Conservation (phyloP, 2,329 filamentous ascomycete genomes). For the Cercospora canescens region DNA sequence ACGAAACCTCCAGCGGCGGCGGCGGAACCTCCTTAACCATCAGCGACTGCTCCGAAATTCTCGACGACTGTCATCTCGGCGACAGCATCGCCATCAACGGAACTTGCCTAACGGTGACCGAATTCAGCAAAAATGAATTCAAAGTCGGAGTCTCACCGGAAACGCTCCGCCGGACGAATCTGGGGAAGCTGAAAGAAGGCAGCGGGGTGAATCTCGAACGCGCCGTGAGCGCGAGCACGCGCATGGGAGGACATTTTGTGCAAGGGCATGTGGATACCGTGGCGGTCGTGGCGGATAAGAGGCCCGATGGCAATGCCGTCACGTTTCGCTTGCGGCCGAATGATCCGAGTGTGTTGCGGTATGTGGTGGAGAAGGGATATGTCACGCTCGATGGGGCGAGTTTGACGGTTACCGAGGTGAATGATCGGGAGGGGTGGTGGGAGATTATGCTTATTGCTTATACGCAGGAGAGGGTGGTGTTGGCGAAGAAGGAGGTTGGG, state of each 20-base stretch:
- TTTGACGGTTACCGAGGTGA: constrained; percentile 83
- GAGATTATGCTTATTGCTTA: constrained; percentile 98
- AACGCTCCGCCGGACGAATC: constrained; percentile 91
- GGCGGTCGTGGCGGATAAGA: constrained; percentile 70
- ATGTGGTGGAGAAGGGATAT: constrained; percentile 95
- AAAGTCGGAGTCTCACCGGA: constrained; percentile 93
- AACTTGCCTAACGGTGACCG: constrained; percentile 91
- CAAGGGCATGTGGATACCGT: constrained; percentile 96
- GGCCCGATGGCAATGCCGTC: constrained; percentile 83
- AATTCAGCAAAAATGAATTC: constrained; percentile 65
- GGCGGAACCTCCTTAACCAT: constrained; percentile 92
- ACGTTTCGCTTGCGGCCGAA: constrained; percentile 80
- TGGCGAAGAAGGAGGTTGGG: constrained; percentile 73
- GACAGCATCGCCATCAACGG: constrained; percentile 97
- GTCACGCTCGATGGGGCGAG: constrained; percentile 93
- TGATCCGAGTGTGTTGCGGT: constrained; percentile 69
- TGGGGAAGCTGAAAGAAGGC: constrained; percentile 68
- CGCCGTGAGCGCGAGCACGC: constrained; percentile 83
- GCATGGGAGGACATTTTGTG: constrained; percentile 98
- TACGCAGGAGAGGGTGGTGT: constrained; percentile 88
- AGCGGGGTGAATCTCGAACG: constrained; percentile 89
- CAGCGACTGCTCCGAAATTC: constrained; percentile 69
- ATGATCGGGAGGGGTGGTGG: constrained; percentile 82
- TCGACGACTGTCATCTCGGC: constrained; percentile 79
- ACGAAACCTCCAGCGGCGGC: constrained; percentile 67